Evolutionary conservation across 306 rosid genomes (phyloP).

Genomic region (Corylus heterophylla): DNA sequence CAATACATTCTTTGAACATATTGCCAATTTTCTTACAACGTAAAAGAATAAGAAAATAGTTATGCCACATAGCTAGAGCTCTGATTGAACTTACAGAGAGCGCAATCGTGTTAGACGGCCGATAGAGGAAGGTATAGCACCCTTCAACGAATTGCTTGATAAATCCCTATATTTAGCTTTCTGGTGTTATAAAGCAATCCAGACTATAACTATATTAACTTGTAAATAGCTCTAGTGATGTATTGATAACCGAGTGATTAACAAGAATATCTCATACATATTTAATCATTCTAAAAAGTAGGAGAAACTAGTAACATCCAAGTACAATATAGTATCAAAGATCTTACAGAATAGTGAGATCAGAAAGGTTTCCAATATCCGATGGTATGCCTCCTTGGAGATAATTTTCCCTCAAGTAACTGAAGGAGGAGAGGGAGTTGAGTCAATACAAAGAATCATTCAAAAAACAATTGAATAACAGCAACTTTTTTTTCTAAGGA

Average conservation of each 20-base stretch:
- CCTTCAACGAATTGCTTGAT: slow-evolving; percentile 83
- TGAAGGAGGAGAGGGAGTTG: slow-evolving; percentile 1
- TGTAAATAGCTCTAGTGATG: not conserved
- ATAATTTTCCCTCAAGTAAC: slow-evolving; percentile 94
- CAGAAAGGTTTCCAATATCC: slow-evolving; percentile 82
- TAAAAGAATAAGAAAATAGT: not conserved
- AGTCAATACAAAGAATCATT: slow-evolving; percentile 16
- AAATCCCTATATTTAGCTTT: slow-evolving; percentile 59
- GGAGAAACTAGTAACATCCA: not conserved
- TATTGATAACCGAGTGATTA: not conserved
- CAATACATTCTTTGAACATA: slow-evolving; percentile 3
- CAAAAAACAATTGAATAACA: not conserved
- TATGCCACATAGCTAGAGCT: slow-evolving; percentile 2
- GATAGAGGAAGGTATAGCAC: slow-evolving; percentile 89
- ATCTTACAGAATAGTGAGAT: slow-evolving; percentile 81
- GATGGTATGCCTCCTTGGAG: slow-evolving; percentile 93
- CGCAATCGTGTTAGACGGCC: slow-evolving; percentile 75
- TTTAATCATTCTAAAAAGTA: not conserved
- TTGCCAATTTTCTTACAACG: not conserved
- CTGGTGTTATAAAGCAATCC: slow-evolving; percentile 17
- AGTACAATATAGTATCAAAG: not conserved
- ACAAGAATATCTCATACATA: not conserved
- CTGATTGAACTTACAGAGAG: slow-evolving; percentile 59
- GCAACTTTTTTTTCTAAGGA: not conserved
- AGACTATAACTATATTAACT: not conserved